phyloP scores from a whole-genome alignment of 2,329 filamentous ascomycete species.

The Akanthomyces dipterigenus region DNA sequence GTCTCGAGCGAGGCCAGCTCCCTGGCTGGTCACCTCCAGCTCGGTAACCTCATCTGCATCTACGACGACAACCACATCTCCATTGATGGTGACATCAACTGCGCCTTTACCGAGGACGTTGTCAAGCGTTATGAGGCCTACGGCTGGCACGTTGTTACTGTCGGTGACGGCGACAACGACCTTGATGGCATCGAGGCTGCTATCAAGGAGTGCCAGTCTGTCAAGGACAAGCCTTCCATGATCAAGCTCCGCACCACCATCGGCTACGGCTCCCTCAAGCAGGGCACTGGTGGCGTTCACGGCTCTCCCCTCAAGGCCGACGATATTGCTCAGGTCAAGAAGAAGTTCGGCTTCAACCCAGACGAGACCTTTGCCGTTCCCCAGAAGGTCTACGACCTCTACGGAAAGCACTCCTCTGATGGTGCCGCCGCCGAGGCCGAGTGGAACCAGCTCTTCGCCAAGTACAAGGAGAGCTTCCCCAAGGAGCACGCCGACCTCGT shows the following conservation, averaged over 20 bases:
- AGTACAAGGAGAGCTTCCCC: conserved; percentile 75
- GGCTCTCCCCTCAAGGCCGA: conserved; percentile 92
- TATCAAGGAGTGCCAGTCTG: conserved; percentile 74
- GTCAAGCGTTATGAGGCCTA: conserved; percentile 91
- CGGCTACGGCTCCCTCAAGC: conserved; percentile 85
- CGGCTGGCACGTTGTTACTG: conserved; percentile 85
- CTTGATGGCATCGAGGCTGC: conserved; percentile 82
- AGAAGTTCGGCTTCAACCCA: conserved; percentile 93
- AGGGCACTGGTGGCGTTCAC: conserved; percentile 94
- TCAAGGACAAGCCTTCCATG: conserved; percentile 93
- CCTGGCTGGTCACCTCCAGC: conserved; percentile 89
- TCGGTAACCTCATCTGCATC: conserved; percentile 93
- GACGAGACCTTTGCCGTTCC: conserved; percentile 89
- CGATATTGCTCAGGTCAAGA: conserved; percentile 88
- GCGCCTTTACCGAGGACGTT: conserved; percentile 95
- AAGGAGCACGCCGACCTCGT: conserved; percentile 72
- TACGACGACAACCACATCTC: conserved; percentile 99
- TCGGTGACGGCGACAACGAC: conserved; percentile 84
- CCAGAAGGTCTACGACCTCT: conserved; percentile 88
- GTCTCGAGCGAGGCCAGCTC: conserved; percentile 89
- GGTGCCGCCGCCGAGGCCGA: conserved; percentile 86
- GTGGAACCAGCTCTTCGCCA: conserved; percentile 90
- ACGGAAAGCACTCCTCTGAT: conserved; percentile 75
- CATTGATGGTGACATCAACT: conserved; percentile 90
- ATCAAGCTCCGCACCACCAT: conserved; percentile 98